Conservation (phyloP, 1,139 yeast genomes). For the Taphrina sp. region DNA sequence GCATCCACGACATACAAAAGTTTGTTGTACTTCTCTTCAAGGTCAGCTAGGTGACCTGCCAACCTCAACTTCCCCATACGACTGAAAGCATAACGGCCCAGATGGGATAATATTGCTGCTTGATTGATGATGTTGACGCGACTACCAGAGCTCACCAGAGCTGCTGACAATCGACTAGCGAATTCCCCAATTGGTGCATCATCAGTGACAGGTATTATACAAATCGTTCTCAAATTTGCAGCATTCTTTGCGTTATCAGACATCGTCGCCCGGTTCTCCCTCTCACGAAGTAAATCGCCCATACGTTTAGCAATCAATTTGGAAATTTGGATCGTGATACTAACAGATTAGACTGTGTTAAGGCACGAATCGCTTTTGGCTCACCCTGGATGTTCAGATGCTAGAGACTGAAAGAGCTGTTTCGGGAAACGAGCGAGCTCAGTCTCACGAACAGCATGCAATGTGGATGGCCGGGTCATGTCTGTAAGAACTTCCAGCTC, state of each 20-base stretch:
- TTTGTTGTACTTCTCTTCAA: constrained; percentile 85
- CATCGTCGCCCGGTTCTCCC: constrained; percentile 1
- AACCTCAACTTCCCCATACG: constrained; percentile 79
- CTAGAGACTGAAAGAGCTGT: constrained; percentile 77
- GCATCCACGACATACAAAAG: constrained; percentile 88
- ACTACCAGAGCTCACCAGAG: constrained; percentile 54
- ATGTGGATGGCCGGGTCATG: constrained; percentile 65
- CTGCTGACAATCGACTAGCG: constrained; percentile 67
- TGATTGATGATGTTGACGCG: constrained; percentile 74
- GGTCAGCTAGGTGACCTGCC: constrained; percentile 83
- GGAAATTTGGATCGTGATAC: constrained; percentile 86
- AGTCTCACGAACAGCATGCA: constrained; percentile 87
- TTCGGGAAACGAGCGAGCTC: constrained; percentile 93
- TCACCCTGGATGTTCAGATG: constrained; percentile 66
- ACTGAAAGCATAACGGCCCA: constrained; percentile 92
- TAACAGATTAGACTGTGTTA: constrained; percentile 37
- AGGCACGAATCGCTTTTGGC: not conserved
- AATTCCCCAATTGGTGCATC: constrained; percentile 85
- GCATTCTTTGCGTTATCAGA: constrained; percentile 20
- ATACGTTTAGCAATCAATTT: constrained; percentile 80
- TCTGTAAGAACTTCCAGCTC: constrained; percentile 93
- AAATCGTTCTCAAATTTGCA: constrained; percentile 67
- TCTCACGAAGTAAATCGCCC: constrained; percentile 39
- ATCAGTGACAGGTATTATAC: constrained; percentile 72
- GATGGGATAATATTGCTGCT: constrained; percentile 70